Conservation (phyloP, 805 yeast genomes). For the Kodamaea kakaduensis region DNA sequence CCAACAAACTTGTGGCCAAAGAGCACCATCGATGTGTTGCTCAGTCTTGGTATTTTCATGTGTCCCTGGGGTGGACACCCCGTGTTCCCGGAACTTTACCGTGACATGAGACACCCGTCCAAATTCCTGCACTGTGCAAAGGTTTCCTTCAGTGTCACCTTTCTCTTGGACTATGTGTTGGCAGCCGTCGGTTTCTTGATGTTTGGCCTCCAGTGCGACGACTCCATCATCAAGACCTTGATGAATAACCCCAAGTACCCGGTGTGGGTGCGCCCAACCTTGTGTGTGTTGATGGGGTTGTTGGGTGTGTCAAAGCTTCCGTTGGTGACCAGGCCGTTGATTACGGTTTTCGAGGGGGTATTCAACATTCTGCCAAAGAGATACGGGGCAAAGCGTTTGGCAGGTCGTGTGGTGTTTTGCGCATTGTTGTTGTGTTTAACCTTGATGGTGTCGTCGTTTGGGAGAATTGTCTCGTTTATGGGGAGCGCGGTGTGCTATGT, state of each 20-base stretch:
- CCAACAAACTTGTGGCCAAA: constrained; percentile 68
- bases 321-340: constrained; percentile 75
- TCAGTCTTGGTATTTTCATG: constrained; percentile 64
- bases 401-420: constrained; percentile 45
- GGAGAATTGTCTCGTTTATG: constrained; percentile 71
- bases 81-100: constrained; percentile 67
- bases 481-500: constrained; percentile 80
- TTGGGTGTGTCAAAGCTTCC: constrained; percentile 86
- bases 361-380: constrained; percentile 8
- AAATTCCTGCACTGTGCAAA: constrained; percentile 52
- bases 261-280: constrained; percentile 39
- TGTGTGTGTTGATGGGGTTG: constrained; percentile 70
- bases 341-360: constrained; percentile 55
- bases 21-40: constrained; percentile 44
- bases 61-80: constrained; percentile 89
- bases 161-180: constrained; percentile 56
- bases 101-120: constrained; percentile 67
- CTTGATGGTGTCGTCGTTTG: constrained; percentile 71
- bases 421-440: constrained; percentile 55
- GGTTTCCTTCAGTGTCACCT: constrained; percentile 58
- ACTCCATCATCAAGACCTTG: constrained; percentile 50
- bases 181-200: constrained; percentile 62
- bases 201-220: constrained; percentile 49
- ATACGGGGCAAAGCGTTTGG: constrained; percentile 14
- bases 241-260: constrained; percentile 48